These are phyloP conservation scores for Silene latifolia DNA, from an alignment of 148 eudicot genomes.

Conservation along the genomic window DNA sequence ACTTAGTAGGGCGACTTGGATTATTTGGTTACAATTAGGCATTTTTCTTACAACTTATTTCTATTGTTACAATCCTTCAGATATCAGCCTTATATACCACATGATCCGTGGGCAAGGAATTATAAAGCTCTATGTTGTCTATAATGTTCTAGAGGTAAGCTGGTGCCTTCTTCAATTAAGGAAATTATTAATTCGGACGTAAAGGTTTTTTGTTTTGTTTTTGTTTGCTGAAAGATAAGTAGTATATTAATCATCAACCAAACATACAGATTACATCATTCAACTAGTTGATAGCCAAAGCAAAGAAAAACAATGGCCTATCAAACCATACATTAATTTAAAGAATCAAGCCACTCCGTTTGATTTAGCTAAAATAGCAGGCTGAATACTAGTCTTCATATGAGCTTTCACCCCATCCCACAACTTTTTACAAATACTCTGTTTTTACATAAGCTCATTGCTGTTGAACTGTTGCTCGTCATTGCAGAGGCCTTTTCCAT, in stretches of 20 bases:
- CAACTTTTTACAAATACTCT: too few species aligned
- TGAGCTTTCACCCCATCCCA: too few species aligned
- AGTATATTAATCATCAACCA: too few species aligned
- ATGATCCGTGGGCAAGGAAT: constrained; percentile 99
- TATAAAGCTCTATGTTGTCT: constrained; percentile 88
- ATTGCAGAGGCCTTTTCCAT: background rate
- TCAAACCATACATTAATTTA: too few species aligned
- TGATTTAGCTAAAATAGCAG: too few species aligned
- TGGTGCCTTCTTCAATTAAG: background rate
- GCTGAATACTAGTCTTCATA: too few species aligned
- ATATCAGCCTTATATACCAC: constrained; percentile 98
- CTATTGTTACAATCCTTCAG: constrained; percentile 35
- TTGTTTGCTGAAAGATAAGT: too few species aligned
- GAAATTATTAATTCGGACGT: background rate
- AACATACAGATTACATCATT: too few species aligned
- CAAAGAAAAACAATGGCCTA: too few species aligned
- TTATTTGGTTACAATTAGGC: background rate
- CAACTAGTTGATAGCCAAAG: too few species aligned
- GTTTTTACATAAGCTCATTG: background rate
- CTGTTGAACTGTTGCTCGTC: background rate
- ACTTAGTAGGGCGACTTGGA: background rate
- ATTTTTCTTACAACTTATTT: constrained; percentile 11
- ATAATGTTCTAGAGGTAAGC: constrained; percentile 92
- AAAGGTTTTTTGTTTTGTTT: too few species aligned
- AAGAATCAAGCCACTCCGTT: too few species aligned